Conservation (phyloP, 768 basidiomycete genomes). For the Pleurotus citrinopileatus region DNA sequence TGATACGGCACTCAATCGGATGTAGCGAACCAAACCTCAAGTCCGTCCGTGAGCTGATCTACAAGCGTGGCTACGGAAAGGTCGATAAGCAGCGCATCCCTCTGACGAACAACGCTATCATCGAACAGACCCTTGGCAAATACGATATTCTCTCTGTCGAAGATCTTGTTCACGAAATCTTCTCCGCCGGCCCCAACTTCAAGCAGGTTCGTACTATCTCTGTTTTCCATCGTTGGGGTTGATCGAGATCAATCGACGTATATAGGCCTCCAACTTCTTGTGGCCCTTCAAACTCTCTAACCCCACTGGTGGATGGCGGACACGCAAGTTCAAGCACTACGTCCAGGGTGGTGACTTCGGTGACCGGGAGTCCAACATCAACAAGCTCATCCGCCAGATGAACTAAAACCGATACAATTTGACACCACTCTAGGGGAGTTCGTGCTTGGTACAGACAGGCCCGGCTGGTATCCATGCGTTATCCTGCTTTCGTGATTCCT, state of each 20-base stretch:
- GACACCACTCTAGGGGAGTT: slow-evolving; percentile 2
- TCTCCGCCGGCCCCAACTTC: slow-evolving; percentile 96
- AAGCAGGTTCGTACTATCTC: slow-evolving; percentile 80
- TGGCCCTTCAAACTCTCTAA: slow-evolving; percentile 99
- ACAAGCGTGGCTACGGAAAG: slow-evolving; percentile 99
- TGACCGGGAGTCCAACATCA: slow-evolving; percentile 95
- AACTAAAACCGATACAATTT: slow-evolving; percentile 59
- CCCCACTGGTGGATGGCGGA: slow-evolving; percentile 98
- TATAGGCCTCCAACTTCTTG: slow-evolving; percentile 87
- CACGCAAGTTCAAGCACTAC: slow-evolving; percentile 96
- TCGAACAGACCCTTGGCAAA: slow-evolving; percentile 88
- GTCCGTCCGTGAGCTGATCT: slow-evolving; percentile 93
- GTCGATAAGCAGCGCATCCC: slow-evolving; percentile 97
- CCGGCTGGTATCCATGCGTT: slow-evolving; percentile 1
- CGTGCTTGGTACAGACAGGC: neutral
- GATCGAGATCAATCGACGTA: neutral
- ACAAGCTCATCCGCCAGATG: slow-evolving; percentile 96
- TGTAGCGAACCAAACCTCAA: slow-evolving; percentile 92
- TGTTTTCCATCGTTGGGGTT: neutral
- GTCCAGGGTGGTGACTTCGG: slow-evolving; percentile 97
- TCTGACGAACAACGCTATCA: slow-evolving; percentile 88
- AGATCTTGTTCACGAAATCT: slow-evolving; percentile 96
- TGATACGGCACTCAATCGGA: neutral
- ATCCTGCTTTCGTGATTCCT: slow-evolving; percentile 1
- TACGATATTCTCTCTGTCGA: slow-evolving; percentile 96